Conservation (phyloP, 225 moss, liverwort and hornwort species). For the Rhytidiadelphus loreus region DNA sequence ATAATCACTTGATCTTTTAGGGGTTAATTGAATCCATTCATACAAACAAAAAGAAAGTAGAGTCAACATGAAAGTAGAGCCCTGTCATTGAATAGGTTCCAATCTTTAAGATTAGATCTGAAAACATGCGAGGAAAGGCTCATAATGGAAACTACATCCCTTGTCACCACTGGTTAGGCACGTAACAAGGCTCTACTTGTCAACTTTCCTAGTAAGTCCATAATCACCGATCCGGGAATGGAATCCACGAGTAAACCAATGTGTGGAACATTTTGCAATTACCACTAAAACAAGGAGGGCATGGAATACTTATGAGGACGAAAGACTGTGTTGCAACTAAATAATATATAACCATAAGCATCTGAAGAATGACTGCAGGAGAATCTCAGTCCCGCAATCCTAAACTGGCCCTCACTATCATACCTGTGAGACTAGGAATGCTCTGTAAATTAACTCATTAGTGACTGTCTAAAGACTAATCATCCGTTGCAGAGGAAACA, state of each 20-base stretch:
- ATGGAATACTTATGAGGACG: not conserved
- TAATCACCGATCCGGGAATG: not conserved
- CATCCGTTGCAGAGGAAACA: slow-evolving; percentile 3
- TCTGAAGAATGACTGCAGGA: not conserved
- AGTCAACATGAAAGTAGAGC: not conserved
- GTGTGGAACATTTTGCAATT: not conserved
- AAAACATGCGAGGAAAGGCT: too few species aligned
- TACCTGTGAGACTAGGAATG: not conserved
- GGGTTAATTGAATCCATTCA: not conserved
- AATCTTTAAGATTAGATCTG: not conserved
- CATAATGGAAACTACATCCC: not conserved
- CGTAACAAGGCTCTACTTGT: too few species aligned
- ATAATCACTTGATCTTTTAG: too few species aligned
- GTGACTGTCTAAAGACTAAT: not conserved
- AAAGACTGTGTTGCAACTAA: not conserved
- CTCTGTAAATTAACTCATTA: not conserved
- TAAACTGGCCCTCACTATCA: not conserved
- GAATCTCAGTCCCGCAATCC: not conserved
- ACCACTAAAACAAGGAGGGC: not conserved
- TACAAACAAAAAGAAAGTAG: too few species aligned
- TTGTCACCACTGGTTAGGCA: not conserved
- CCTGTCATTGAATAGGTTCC: not conserved
- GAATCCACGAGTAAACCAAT: not conserved
- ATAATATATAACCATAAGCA: not conserved
- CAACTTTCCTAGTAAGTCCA: not conserved